phyloP scores from a whole-genome alignment of 169 alveolate genomes.

The Perkinsus marinus region DNA sequence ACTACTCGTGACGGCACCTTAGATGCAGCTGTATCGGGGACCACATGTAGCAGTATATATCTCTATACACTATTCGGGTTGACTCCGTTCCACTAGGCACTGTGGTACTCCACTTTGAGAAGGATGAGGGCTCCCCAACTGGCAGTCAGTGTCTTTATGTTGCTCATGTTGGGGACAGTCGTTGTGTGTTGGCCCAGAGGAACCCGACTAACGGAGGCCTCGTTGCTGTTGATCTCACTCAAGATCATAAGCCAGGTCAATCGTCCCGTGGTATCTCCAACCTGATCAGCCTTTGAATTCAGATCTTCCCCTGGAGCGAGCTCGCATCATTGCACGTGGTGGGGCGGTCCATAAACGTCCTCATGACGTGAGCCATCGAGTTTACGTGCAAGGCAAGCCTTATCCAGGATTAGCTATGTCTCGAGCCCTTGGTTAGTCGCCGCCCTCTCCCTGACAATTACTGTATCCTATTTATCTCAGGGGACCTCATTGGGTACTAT shows the following conservation, averaged over 20 bases:
- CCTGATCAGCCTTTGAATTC: not conserved
- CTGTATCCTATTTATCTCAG: not conserved
- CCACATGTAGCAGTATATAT: not conserved
- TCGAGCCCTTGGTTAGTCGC: constrained; percentile 34
- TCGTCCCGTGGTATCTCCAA: not conserved
- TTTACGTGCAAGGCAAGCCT: constrained; percentile 52
- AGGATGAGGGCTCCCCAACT: not conserved
- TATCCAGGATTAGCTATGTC: constrained; percentile 75
- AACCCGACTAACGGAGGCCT: not conserved
- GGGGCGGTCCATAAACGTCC: constrained; percentile 54
- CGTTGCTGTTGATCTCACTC: not conserved
- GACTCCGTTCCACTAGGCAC: not conserved
- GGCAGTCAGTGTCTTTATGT: constrained; percentile 9
- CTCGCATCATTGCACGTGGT: constrained; percentile 3
- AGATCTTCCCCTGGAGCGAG: not conserved
- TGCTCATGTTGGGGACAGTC: constrained; percentile 74
- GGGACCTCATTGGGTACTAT: constrained; percentile 5
- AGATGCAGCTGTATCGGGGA: not conserved
- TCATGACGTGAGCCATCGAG: constrained; percentile 57
- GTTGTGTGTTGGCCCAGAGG: constrained; percentile 42
- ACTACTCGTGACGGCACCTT: not conserved
- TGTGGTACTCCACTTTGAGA: constrained; percentile 9
- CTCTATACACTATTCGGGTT: not conserved
- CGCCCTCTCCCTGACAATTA: not conserved
- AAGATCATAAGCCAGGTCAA: constrained; percentile 11